Base-by-base conservation (phyloP, 2,329 filamentous ascomycete species). In the Exophiala mesophila region DNA sequence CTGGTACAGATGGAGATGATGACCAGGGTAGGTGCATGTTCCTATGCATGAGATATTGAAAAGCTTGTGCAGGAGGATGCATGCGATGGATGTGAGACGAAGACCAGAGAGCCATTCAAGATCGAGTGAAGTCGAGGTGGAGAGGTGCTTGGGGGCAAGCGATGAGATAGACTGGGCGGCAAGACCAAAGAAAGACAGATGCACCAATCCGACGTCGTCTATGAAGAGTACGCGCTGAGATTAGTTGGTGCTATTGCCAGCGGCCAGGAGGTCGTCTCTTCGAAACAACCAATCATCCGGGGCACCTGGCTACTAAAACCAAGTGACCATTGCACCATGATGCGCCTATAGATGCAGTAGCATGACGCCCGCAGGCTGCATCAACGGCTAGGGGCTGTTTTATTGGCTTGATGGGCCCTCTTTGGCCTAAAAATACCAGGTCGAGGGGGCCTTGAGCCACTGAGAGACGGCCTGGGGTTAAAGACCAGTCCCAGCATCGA, bases 21-120 rank as follows among this genome's bases (percentile, higher is more conserved):
- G 30, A 24, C 36, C 41, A 32, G 39, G 41, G 18, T 43, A 31
- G 16, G 15, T 35, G 34, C 38, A 45, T 32, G 39, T 31, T 39
- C 16, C 39, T 37, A 39, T 48, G 45, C 41, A 48, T 28, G 40
- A 42, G 34, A 47, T 39, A 19, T 42, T 39, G 40, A 46, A 37
- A 33, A 36, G 26, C 44, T 47, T 40, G 37, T 47, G 45, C 36
- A 46, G 35, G 37, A 34, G 38, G 31, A 52, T 49, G 44, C 41
- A 39, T 47, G 47, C 44, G 47, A 44, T 42, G 36, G 39, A 49
- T 47, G 49, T 52, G 49, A 52, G 49, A 52, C 49, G 37, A 37
- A 31, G 4, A 3, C 13, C 8, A 30, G 13, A 41, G 35, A 45
- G 44, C 44, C 46, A 47, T 21, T 47, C 33, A 49, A 39, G 35